Base-by-base conservation (phyloP, 345 rosid genomes). In the Psidium friedrichsthalianum region DNA sequence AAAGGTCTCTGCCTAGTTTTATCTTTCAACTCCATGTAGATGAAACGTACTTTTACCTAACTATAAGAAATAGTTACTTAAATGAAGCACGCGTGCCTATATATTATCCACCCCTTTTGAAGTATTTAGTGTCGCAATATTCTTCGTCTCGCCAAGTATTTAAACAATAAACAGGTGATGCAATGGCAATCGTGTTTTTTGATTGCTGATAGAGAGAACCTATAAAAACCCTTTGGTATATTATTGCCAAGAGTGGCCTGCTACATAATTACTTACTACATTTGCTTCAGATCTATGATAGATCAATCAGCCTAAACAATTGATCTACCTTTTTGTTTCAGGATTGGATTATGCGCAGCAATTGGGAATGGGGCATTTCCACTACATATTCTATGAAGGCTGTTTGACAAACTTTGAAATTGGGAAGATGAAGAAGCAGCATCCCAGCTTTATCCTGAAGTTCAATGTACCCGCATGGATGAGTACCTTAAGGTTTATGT, bases 321-420 rank as follows among this genome's bases (percentile, higher is more conserved):
- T 32, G 11, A 64, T 36, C 76, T 64, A 32, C 32, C 42, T 42
- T 64, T 29, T 20, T 16, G 44, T 64, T 74, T 89, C 90, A 94
- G 99, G 86, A 5, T 25, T 86, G 93, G 96, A 92, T 82, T 89
- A 89, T 81, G 95, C 91, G 25, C 84, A 42, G 2, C 91, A 93
- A 84, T 98, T 88, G 10, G 99, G 96, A 56, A 56, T 93, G 25
- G 97, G 98, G 44, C 99, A 97, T 88, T 97, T 95, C 88, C 93
- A 92, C 86, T 98, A 97, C 83, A 90, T 97, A 2, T 97, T 89
- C 88, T 97, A 93, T 20, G 98, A 97, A 85, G 98, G 99, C 42
- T 93, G 99, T 83, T 87, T 95, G 32, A 89, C 97, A 16, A 93
- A 96, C 88, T 89, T 95, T 52, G 93, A 95, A 86, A 91, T 94